Conservation (phyloP, 495 filamentous ascomycete genomes). For the Friedmanniomyces simplex region DNA sequence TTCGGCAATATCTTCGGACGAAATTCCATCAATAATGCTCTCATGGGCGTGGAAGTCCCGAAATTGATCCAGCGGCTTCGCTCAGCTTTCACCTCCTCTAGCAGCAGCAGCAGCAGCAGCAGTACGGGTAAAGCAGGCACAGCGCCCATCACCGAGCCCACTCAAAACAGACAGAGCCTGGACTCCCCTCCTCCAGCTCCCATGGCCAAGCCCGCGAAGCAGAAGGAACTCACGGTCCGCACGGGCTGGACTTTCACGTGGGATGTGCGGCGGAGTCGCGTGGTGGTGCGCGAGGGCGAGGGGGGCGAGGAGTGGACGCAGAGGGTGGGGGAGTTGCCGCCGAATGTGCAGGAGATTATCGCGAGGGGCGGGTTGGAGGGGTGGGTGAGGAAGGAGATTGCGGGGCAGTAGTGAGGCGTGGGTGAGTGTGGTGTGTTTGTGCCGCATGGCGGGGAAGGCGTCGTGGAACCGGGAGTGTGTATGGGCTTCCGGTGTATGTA, state of each 20-base stretch:
- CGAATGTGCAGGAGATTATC: conserved; percentile 60
- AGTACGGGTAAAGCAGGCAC: neutral
- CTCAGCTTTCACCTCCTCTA: conserved; percentile 45
- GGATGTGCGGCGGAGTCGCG: conserved; percentile 65
- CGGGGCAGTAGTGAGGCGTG: no score
- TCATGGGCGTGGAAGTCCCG: conserved; percentile 77
- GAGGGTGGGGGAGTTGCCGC: conserved; percentile 74
- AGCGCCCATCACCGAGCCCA: conserved; percentile 20
- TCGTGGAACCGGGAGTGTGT: neutral
- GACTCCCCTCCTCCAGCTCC: conserved; percentile 38
- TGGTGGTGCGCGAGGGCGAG: conserved; percentile 60
- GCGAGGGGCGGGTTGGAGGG: conserved; percentile 69
- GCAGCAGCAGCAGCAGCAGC: no score
- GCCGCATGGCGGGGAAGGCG: neutral
- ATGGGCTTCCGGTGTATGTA: no score
- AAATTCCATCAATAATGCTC: conserved; percentile 87
- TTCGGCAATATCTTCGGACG: conserved; percentile 84
- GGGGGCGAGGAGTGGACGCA: conserved; percentile 57
- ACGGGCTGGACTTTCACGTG: conserved; percentile 85
- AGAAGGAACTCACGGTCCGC: conserved; percentile 58
- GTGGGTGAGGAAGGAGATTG: conserved; percentile 69
- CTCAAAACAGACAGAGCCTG: conserved; percentile 34
- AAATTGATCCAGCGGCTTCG: conserved; percentile 58
- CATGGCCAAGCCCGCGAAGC: conserved; percentile 17
- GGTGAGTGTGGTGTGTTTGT: neutral